Percentiles rank a stretch among this genome's conserved stretches.
Conservation (phyloP, 2,329 filamentous ascomycete genomes). For the Alternaria novae-zelandiae region DNA sequence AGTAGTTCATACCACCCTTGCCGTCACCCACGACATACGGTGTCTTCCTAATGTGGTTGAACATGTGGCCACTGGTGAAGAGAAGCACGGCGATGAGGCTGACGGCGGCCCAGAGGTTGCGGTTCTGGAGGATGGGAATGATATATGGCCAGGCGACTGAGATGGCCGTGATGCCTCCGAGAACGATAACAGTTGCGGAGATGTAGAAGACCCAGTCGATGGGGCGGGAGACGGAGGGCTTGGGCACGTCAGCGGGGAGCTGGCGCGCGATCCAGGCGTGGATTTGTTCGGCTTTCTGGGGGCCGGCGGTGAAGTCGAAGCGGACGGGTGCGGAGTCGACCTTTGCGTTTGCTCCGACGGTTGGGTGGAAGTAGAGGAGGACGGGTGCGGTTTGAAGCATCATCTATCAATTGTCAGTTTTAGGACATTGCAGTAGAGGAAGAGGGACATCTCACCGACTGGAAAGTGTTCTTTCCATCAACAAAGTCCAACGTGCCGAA, state of each 20-base stretch:
- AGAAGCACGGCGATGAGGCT: constrained; percentile 88
- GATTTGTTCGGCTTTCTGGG: constrained; percentile 76
- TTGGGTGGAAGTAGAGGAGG: constrained; percentile 85
- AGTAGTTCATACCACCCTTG: constrained; percentile 85
- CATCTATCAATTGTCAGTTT: constrained; percentile 63
- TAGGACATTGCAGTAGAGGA: neutral
- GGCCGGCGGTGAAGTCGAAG: constrained; percentile 82
- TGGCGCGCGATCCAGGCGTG: constrained; percentile 81
- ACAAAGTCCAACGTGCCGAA: constrained; percentile 88
- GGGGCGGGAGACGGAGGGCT: constrained; percentile 79
- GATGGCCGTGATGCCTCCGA: constrained; percentile 72
- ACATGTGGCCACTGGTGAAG: constrained; percentile 98
- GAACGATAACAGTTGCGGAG: constrained; percentile 68
- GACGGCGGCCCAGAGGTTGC: constrained; percentile 91
- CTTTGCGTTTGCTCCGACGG: constrained; percentile 78
- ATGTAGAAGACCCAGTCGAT: constrained; percentile 84
- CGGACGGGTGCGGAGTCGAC: constrained; percentile 71
- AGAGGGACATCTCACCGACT: constrained; percentile 68
- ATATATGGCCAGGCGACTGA: constrained; percentile 79
- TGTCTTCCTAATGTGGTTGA: constrained; percentile 96
- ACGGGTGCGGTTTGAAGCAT: constrained; percentile 94
- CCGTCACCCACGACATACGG: constrained; percentile 90
- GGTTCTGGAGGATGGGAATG: constrained; percentile 81
- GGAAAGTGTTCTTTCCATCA: constrained; percentile 82
- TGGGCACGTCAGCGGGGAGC: constrained; percentile 70